Percentiles rank a stretch among this genome's conserved stretches.
Conservation (phyloP, 1,284 basidiomycete genomes). For the Uromyces viciae-fabae region DNA sequence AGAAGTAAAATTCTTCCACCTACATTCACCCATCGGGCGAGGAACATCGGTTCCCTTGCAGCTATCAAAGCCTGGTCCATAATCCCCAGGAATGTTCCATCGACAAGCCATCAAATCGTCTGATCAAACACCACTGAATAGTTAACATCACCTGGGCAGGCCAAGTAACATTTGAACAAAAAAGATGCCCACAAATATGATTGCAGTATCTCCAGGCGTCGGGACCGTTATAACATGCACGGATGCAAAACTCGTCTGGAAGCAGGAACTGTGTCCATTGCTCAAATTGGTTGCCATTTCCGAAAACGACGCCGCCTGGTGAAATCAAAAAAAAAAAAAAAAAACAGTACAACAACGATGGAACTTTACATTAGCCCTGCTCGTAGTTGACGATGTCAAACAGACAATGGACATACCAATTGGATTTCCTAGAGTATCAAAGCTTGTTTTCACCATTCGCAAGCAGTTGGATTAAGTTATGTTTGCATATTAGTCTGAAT, state of each 20-base stretch:
- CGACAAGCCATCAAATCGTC: constrained; percentile 42
- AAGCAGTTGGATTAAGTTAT: too few relatives aligned
- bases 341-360: too few relatives aligned
- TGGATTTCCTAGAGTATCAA: neutral
- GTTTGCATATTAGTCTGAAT: too few relatives aligned
- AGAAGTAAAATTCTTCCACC: neutral
- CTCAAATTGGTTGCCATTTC: constrained; percentile 33
- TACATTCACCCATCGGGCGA: constrained; percentile 43
- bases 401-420: neutral
- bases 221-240: constrained; percentile 36
- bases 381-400: neutral
- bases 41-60: constrained; percentile 36
- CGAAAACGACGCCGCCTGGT: constrained; percentile 26
- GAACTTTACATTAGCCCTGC: neutral
- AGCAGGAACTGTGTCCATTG: constrained; percentile 41
- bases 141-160: neutral
- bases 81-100: constrained; percentile 41
- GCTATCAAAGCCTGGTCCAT: constrained; percentile 30
- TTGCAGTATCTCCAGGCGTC: constrained; percentile 44
- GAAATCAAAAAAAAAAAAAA: neutral
- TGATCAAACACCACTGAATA: neutral
- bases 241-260: constrained; percentile 32
- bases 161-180: neutral
- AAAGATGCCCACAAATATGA: constrained; percentile 20
- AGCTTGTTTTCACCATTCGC: neutral